Evolutionary conservation across 2,329 filamentous ascomycete species (phyloP).

Genomic region (Orbilia blumenaviensis): DNA sequence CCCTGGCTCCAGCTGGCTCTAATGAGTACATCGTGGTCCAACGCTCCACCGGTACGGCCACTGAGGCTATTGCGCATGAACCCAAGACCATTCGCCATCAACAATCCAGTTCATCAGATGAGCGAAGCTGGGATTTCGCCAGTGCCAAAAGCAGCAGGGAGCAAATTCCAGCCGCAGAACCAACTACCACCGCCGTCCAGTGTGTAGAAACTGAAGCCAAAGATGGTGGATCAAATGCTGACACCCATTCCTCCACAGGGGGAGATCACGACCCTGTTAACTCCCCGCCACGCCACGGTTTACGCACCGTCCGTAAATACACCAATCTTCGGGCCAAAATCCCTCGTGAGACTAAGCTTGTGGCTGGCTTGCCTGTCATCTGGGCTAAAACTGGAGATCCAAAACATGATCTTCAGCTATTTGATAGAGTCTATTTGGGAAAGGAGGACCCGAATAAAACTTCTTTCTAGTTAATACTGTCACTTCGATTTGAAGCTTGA

Average conservation of each 20-base stretch:
- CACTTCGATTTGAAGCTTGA: neutral
- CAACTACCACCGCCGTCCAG: neutral
- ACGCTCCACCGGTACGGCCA: neutral
- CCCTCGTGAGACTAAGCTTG: neutral
- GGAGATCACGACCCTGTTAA: neutral
- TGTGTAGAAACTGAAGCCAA: neutral
- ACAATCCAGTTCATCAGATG: neutral
- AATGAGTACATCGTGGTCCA: neutral
- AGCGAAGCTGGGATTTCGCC: neutral
- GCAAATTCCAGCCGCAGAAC: neutral
- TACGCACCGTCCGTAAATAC: neutral
- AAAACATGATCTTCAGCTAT: slow-evolving; percentile 17
- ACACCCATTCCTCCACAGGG: neutral
- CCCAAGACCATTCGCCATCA: neutral
- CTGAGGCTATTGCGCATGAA: neutral
- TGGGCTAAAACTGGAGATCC: slow-evolving; percentile 34
- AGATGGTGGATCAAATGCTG: neutral
- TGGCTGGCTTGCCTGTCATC: slow-evolving; percentile 26
- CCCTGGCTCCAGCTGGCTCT: neutral
- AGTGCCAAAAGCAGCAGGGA: neutral
- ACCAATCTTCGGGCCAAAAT: neutral
- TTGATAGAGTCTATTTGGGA: slow-evolving; percentile 18
- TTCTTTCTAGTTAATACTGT: neutral
- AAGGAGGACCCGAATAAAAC: slow-evolving; percentile 16
- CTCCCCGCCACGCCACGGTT: neutral